phyloP scores from a whole-genome alignment of 2,329 filamentous ascomycete genomes.

The Epichloe brachyelytri region DNA sequence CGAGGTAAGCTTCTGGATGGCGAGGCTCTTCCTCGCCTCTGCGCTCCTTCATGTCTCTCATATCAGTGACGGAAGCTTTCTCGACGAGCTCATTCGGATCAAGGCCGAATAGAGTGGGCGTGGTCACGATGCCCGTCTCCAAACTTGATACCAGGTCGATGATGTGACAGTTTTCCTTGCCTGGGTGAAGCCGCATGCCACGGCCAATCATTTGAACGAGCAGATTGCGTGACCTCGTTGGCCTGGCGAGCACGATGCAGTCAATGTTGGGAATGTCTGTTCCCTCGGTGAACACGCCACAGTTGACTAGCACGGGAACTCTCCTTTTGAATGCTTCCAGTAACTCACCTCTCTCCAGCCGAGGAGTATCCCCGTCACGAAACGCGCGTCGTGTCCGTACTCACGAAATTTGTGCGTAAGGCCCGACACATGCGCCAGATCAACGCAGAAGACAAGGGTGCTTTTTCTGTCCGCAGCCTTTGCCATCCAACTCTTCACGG shows the following conservation, averaged over 20 bases:
- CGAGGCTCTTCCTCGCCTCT: constrained; percentile 29
- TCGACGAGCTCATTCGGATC: constrained; percentile 69
- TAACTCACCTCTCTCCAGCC: constrained; percentile 51
- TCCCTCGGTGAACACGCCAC: constrained; percentile 91
- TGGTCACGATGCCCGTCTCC: constrained; percentile 73
- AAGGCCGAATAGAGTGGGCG: constrained; percentile 84
- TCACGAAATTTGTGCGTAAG: constrained; percentile 65
- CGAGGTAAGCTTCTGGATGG: constrained; percentile 7
- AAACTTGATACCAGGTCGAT: constrained; percentile 92
- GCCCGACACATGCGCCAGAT: constrained; percentile 65
- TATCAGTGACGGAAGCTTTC: constrained; percentile 47
- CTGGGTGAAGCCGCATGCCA: constrained; percentile 70
- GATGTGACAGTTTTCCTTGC: constrained; percentile 80
- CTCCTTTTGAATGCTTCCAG: constrained; percentile 63
- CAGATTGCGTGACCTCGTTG: constrained; percentile 84
- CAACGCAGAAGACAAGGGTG: constrained; percentile 88
- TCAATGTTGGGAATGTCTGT: constrained; percentile 97
- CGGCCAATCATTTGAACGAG: constrained; percentile 96
- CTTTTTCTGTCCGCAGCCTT: constrained; percentile 64
- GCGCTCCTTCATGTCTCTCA: constrained; percentile 41
- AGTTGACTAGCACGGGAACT: constrained; percentile 85
- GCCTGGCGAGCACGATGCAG: constrained; percentile 76
- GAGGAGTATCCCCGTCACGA: constrained; percentile 70
- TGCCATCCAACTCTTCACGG: constrained; percentile 73
- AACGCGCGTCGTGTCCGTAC: constrained; percentile 69